These are phyloP conservation scores for Colletotrichum sp. DNA, from an alignment of 2,329 filamentous ascomycete genomes.

Conservation along the genomic window DNA sequence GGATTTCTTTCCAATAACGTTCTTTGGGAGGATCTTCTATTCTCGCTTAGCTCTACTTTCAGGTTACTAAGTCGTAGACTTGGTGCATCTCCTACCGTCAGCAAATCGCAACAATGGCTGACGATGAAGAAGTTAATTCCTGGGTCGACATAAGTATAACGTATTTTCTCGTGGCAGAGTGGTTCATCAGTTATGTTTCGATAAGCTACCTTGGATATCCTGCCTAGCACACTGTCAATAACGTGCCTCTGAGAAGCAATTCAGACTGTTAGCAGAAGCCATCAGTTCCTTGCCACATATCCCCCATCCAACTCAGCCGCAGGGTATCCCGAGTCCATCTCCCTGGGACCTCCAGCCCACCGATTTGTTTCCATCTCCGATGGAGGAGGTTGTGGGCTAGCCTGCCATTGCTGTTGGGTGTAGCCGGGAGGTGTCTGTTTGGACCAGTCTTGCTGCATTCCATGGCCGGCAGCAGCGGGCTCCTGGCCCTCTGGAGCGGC, in stretches of 20 bases:
- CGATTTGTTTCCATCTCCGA: background rate
- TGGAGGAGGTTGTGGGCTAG: background rate
- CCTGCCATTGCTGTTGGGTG: background rate
- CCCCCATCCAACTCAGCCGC: background rate
- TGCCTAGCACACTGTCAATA: background rate
- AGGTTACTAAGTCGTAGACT: background rate
- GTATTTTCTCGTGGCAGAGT: background rate
- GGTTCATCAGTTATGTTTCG: background rate
- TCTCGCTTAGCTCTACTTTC: background rate
- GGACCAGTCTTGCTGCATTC: background rate
- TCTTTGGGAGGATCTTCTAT: background rate
- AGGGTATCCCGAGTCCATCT: background rate
- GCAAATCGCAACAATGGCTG: background rate
- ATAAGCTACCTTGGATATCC: background rate
- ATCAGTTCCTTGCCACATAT: background rate
- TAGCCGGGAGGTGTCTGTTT: background rate
- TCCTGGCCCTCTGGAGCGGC: background rate
- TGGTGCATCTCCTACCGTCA: background rate
- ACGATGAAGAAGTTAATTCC: background rate
- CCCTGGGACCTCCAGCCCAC: background rate
- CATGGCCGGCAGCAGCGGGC: background rate
- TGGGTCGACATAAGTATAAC: background rate
- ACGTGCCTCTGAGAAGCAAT: background rate
- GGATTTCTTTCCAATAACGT: accelerated
- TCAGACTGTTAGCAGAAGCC: background rate